A percentile compares a stretch with the other conserved stretches of the same genome.
phyloP scores from a whole-genome alignment of 495 filamentous ascomycete species.

The Penicillium longicatenatum region DNA sequence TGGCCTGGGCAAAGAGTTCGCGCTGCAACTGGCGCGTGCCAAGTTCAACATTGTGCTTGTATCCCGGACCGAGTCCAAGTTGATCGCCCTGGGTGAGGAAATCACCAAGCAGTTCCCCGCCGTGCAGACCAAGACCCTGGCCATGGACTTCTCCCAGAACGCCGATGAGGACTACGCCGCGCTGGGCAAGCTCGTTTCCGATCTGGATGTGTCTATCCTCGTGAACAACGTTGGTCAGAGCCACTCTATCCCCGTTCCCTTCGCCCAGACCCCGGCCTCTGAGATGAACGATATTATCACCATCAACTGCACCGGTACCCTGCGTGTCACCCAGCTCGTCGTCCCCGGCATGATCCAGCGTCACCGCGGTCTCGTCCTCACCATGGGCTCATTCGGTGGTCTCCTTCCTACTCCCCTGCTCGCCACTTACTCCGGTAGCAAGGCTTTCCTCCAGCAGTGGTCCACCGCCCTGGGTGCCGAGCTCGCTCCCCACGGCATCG shows the following conservation, averaged over 20 bases:
- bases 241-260: constrained; percentile 89
- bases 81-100: constrained; percentile 73
- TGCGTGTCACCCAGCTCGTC: constrained; percentile 81
- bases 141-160: constrained; percentile 90
- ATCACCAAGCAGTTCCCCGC: constrained; percentile 64
- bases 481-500: constrained; percentile 73
- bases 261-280: constrained; percentile 70
- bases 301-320: constrained; percentile 89
- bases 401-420: constrained; percentile 88
- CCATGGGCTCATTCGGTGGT: constrained; percentile 95
- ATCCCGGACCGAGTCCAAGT: constrained; percentile 89
- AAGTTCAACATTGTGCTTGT: constrained; percentile 94
- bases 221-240: constrained; percentile 97
- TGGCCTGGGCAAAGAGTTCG: constrained; percentile 96
- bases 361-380: constrained; percentile 85
- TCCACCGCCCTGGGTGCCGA: constrained; percentile 83
- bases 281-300: constrained; percentile 90
- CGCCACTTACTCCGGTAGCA: constrained; percentile 95
- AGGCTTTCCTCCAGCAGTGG: constrained; percentile 98
- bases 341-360: constrained; percentile 82
- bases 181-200: constrained; percentile 64
- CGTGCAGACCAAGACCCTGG: constrained; percentile 70
- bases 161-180: constrained; percentile 73
- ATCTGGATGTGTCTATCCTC: constrained; percentile 81
- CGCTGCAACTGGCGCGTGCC: constrained; percentile 82